Percentiles rank a stretch among this genome's conserved stretches.
phyloP scores from a whole-genome alignment of 176 grass and related monocot genomes.

The Chloris gayana region DNA sequence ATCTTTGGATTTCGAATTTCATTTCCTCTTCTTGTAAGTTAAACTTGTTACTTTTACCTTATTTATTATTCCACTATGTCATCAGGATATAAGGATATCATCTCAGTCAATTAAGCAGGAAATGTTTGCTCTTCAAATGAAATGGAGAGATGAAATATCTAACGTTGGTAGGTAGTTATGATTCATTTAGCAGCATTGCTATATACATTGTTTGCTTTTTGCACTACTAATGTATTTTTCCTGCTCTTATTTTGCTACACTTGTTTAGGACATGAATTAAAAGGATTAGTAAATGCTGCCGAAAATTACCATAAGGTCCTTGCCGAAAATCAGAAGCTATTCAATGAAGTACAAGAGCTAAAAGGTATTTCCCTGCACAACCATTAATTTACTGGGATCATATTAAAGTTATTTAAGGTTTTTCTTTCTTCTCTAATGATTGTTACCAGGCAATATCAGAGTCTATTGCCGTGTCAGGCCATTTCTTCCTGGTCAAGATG shows the following conservation, averaged over 20 bases:
- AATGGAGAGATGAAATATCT: slow-evolving; percentile 88
- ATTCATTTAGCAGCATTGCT: slow-evolving; percentile 7
- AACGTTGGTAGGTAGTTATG: slow-evolving; percentile 54
- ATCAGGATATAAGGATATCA: slow-evolving; percentile 86
- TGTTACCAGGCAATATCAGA: slow-evolving; percentile 83
- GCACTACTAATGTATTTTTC: background rate
- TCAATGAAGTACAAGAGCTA: slow-evolving; percentile 96
- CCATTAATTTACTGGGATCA: background rate
- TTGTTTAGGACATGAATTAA: slow-evolving; percentile 68
- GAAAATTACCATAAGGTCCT: slow-evolving; percentile 92
- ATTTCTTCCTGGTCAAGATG: slow-evolving; percentile 89
- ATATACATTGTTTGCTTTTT: slow-evolving; percentile 2
- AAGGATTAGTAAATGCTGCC: slow-evolving; percentile 86
- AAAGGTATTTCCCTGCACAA: slow-evolving; percentile 64
- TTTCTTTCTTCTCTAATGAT: slow-evolving; percentile 29
- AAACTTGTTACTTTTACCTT: slow-evolving; percentile 22
- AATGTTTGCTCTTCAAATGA: slow-evolving; percentile 68
- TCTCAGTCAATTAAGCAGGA: slow-evolving; percentile 83
- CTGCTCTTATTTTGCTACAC: slow-evolving; percentile 1
- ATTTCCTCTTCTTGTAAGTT: slow-evolving; percentile 33
- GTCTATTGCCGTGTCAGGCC: slow-evolving; percentile 96
- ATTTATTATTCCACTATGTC: slow-evolving; percentile 33
- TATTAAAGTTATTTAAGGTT: slow-evolving; percentile 14
- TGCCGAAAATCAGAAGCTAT: slow-evolving; percentile 90
- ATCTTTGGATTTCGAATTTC: slow-evolving; percentile 18